phyloP scores from a whole-genome alignment of 106 monocot genomes.

The Phalaenopsis equestris region DNA sequence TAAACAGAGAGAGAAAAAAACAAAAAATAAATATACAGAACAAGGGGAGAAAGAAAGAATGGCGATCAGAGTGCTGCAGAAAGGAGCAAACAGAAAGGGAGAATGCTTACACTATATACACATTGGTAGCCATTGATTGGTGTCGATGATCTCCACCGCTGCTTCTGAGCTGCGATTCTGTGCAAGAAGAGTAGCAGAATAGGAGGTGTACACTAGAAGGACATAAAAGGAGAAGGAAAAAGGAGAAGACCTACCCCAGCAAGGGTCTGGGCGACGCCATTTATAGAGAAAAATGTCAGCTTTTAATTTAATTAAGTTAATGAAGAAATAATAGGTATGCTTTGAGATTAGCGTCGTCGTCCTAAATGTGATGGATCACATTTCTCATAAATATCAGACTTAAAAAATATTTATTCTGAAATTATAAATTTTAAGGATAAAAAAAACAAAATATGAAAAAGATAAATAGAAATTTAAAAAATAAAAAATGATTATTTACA shows the following conservation, averaged over 20 bases:
- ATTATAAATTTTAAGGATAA: too few species aligned
- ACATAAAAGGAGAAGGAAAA: neutral
- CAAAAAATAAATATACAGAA: too few species aligned
- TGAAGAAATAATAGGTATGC: too few species aligned
- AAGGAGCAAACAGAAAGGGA: neutral
- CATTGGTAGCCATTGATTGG: neutral
- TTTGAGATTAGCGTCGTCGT: too few species aligned
- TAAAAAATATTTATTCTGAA: too few species aligned
- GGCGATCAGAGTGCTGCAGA: neutral
- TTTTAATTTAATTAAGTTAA: too few species aligned
- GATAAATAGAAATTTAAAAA: too few species aligned
- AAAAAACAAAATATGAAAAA: too few species aligned
- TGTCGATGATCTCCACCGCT: neutral
- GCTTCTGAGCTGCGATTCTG: neutral
- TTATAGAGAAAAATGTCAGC: neutral
- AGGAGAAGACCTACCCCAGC: neutral
- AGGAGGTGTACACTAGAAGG: neutral
- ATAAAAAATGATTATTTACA: too few species aligned
- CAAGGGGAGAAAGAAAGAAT: neutral
- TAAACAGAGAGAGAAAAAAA: neutral
- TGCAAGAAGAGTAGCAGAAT: neutral
- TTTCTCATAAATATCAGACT: too few species aligned
- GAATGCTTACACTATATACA: conserved; percentile 1
- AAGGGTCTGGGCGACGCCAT: neutral
- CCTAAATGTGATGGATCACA: too few species aligned